Conservation (phyloP, 1,139 yeast genomes). For the Hemisphaericaspora xylofermentans region DNA sequence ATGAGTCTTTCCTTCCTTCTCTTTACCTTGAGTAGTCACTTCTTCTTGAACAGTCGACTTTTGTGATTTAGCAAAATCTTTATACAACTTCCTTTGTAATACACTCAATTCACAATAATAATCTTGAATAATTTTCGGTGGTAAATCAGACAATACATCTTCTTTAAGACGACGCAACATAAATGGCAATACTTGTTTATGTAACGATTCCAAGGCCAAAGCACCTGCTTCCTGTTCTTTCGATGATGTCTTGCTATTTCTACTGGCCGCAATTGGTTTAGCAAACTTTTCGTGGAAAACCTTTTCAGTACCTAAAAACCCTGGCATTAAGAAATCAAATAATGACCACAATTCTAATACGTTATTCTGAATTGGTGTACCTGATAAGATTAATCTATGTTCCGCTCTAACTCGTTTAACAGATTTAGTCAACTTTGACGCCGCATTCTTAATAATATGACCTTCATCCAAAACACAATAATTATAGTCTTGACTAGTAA, state of each 20-base stretch:
- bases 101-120: conserved; percentile 95
- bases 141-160: conserved; percentile 92
- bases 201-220: conserved; percentile 89
- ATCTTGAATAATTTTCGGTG: conserved; percentile 98
- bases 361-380: conserved; percentile 97
- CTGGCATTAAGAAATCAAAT: conserved; percentile 98
- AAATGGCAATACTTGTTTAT: conserved; percentile 94
- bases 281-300: conserved; percentile 94
- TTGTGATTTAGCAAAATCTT: conserved; percentile 88
- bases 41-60: conserved; percentile 70
- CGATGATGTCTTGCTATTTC: conserved; percentile 87
- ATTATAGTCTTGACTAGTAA: conserved; percentile 69
- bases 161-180: conserved; percentile 94
- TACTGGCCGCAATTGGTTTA: conserved; percentile 92
- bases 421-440: conserved; percentile 83
- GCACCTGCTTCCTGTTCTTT: conserved; percentile 98
- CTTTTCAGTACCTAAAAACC: conserved; percentile 93
- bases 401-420: conserved; percentile 82
- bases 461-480: conserved; percentile 98
- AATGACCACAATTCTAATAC: conserved; percentile 96
- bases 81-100: conserved; percentile 81
- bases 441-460: conserved; percentile 90
- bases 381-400: conserved; percentile 87
- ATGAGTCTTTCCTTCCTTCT: conserved; percentile 70
- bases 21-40: conserved; percentile 41